These are phyloP conservation scores for Vigna unguiculata DNA, from an alignment of 306 rosid species.

Conservation along the genomic window DNA sequence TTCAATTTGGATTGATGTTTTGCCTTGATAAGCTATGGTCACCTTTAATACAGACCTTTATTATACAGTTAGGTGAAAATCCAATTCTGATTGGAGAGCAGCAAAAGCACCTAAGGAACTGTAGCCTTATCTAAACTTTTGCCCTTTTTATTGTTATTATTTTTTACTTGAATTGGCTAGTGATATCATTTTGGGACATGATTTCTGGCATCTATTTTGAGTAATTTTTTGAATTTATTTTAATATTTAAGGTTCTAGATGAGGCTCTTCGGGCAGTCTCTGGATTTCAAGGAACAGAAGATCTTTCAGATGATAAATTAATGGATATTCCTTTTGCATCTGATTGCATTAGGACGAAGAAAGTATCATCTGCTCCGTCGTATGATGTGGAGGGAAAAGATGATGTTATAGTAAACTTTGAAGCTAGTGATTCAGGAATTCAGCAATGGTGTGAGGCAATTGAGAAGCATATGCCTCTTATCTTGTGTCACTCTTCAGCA, in stretches of 20 bases:
- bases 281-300: conserved; percentile 97
- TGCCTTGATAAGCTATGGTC: neutral
- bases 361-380: conserved; percentile 91
- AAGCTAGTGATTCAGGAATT: conserved; percentile 62
- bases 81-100: neutral
- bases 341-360: conserved; percentile 82
- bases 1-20: neutral
- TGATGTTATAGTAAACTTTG: conserved; percentile 41
- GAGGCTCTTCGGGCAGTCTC: conserved; percentile 89
- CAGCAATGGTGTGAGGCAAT: conserved; percentile 82
- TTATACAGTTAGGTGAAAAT: neutral
- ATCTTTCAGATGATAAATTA: conserved; percentile 80
- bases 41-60: neutral
- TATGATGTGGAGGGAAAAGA: conserved; percentile 60
- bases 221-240: conserved; percentile 17
- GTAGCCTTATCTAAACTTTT: neutral
- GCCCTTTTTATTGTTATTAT: neutral
- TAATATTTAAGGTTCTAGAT: conserved; percentile 74
- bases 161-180: neutral
- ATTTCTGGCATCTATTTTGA: conserved; percentile 4
- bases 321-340: conserved; percentile 81
- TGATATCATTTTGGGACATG: neutral
- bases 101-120: neutral
- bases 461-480: conserved; percentile 79
- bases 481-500: conserved; percentile 69